These are phyloP conservation scores for Rhodotorula toruloides DNA, from an alignment of 768 basidiomycete species.

Conservation along the genomic window DNA sequence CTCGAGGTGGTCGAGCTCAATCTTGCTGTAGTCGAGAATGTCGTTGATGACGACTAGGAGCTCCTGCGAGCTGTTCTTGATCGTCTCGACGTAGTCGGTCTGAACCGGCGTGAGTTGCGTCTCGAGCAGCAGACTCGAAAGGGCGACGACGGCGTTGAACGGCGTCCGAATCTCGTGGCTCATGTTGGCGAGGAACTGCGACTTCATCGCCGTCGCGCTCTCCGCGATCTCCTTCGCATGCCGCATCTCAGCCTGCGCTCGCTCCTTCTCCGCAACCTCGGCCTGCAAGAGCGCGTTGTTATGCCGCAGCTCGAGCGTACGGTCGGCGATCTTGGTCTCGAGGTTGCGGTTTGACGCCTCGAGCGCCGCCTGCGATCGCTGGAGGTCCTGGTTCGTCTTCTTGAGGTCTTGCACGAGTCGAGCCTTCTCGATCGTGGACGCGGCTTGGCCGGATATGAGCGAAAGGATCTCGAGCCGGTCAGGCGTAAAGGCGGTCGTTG, in stretches of 20 bases:
- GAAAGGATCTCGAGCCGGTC: slow-evolving; percentile 38
- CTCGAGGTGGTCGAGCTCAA: slow-evolving; percentile 36
- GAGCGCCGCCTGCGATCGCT: slow-evolving; percentile 27
- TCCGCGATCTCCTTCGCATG: slow-evolving; percentile 35
- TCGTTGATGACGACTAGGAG: slow-evolving; percentile 36
- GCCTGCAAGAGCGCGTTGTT: slow-evolving; percentile 14
- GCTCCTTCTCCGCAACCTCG: slow-evolving; percentile 33
- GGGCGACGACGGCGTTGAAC: slow-evolving; percentile 36
- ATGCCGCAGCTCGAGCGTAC: slow-evolving; percentile 22
- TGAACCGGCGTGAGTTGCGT: slow-evolving; percentile 31
- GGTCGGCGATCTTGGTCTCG: slow-evolving; percentile 30
- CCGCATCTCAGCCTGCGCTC: slow-evolving; percentile 34
- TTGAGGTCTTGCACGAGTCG: slow-evolving; percentile 28
- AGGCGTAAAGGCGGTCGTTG: slow-evolving; percentile 28
- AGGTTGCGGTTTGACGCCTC: slow-evolving; percentile 34
- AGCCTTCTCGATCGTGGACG: slow-evolving; percentile 30
- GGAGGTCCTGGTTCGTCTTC: slow-evolving; percentile 26
- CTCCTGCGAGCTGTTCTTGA: slow-evolving; percentile 36
- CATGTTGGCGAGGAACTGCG: slow-evolving; percentile 37
- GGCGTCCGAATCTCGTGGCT: slow-evolving; percentile 38
- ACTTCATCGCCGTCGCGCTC: slow-evolving; percentile 32
- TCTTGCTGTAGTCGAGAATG: slow-evolving; percentile 37
- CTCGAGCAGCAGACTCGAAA: slow-evolving; percentile 30
- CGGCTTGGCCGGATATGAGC: slow-evolving; percentile 31
- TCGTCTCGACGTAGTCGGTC: slow-evolving; percentile 38